Evolutionary conservation across 257 asterid species (phyloP).

Genomic region (Misopates orontium): DNA sequence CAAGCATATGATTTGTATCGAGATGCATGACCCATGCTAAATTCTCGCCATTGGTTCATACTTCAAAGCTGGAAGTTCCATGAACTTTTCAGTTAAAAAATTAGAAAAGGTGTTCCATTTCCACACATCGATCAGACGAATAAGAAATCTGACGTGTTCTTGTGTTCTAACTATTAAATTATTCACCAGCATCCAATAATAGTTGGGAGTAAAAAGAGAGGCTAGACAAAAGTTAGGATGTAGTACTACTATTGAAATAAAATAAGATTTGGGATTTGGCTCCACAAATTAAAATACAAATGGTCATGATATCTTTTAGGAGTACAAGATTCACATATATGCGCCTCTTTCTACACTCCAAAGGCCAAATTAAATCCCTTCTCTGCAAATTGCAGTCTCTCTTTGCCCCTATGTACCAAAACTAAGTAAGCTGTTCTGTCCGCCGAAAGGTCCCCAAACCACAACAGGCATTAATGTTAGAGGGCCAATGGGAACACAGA

Average conservation of each 20-base stretch:
- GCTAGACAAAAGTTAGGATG: background rate
- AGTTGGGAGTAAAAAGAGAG: background rate
- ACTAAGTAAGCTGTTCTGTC: constrained; percentile 43
- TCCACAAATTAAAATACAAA: background rate
- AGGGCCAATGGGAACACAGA: background rate
- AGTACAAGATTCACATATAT: constrained; percentile 2
- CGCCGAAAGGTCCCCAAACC: constrained; percentile 50
- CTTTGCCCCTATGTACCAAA: constrained; percentile 7
- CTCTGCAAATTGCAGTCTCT: background rate
- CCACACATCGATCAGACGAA: too few species aligned
- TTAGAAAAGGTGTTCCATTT: too few species aligned
- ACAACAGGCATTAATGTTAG: constrained; percentile 21
- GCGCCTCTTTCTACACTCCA: constrained; percentile 47
- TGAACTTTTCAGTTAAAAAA: too few species aligned
- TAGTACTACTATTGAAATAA: background rate
- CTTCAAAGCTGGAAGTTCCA: too few species aligned
- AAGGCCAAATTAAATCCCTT: constrained; percentile 39
- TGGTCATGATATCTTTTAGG: background rate
- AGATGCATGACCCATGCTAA: too few species aligned
- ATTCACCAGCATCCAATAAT: too few species aligned
- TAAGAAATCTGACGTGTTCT: too few species aligned
- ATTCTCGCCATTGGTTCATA: too few species aligned
- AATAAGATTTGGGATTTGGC: constrained; percentile 5
- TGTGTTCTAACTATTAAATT: too few species aligned
- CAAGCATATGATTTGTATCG: too few species aligned